These are phyloP conservation scores for Dillenia suffruticosa DNA, from an alignment of 164 flowering plant species.

Conservation along the genomic window DNA sequence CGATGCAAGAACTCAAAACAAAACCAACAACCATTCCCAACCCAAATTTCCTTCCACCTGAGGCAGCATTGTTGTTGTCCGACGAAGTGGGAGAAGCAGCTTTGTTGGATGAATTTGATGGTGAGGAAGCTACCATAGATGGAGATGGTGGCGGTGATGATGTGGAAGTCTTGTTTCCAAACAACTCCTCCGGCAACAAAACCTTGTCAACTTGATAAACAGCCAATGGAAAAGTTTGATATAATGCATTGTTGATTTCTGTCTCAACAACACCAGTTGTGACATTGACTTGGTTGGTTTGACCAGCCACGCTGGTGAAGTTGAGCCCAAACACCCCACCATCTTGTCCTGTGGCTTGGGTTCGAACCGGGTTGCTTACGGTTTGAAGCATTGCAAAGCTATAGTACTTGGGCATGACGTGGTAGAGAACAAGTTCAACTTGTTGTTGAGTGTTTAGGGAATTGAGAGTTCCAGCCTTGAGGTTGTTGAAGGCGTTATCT, in stretches of 20 bases:
- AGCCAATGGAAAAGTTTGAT: conserved; percentile 49
- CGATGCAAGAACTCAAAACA: conserved; percentile 31
- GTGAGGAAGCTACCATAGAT: background rate
- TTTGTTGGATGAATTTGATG: background rate
- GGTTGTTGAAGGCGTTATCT: conserved; percentile 80
- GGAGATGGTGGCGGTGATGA: conserved; percentile 30
- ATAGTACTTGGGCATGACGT: conserved; percentile 65
- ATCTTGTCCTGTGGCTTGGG: conserved; percentile 50
- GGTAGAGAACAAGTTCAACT: conserved; percentile 57
- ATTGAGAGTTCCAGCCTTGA: conserved; percentile 60
- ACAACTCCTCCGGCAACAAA: conserved; percentile 53
- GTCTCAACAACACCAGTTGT: conserved; percentile 46
- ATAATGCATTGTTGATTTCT: conserved; percentile 46
- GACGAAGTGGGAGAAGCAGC: conserved; percentile 6
- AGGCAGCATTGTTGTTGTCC: conserved; percentile 17
- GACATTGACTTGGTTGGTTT: conserved; percentile 57
- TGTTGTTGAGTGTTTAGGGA: conserved; percentile 42
- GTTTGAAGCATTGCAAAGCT: conserved; percentile 26
- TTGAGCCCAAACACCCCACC: conserved; percentile 42
- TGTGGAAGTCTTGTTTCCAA: conserved; percentile 34
- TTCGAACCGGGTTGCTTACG: conserved; percentile 74
- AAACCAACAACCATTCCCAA: conserved; percentile 34
- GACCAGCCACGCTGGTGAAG: conserved; percentile 34
- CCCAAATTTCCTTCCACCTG: conserved; percentile 23
- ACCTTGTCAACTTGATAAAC: conserved; percentile 77